These are phyloP conservation scores for Colletotrichum siamense DNA, from an alignment of 2,329 filamentous ascomycete genomes.

Conservation along the genomic window DNA sequence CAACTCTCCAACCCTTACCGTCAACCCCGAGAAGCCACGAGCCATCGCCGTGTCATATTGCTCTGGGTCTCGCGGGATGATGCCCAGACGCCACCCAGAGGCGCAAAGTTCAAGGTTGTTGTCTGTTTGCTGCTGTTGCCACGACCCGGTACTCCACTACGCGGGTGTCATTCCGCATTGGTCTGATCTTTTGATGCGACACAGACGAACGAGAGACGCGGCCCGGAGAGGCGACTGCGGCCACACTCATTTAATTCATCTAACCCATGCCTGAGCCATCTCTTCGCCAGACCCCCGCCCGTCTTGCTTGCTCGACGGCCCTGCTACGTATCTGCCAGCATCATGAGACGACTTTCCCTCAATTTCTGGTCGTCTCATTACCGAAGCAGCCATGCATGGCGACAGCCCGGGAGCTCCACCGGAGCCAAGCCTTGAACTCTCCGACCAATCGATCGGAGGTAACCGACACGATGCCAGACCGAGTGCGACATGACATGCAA, in stretches of 20 bases:
- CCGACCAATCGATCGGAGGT: slow-evolving; percentile 7
- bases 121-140: neutral
- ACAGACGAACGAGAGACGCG: slow-evolving; percentile 2
- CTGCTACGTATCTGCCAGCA: neutral
- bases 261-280: neutral
- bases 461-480: neutral
- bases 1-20: neutral
- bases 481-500: neutral
- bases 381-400: slow-evolving; percentile 9
- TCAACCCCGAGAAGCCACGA: neutral
- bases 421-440: slow-evolving; percentile 1
- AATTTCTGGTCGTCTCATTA: slow-evolving; percentile 13
- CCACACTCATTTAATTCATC: neutral
- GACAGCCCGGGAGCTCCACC: neutral
- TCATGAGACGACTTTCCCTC: slow-evolving; percentile 2
- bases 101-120: neutral
- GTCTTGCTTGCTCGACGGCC: neutral
- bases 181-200: slow-evolving; percentile 16
- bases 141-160: neutral
- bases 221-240: slow-evolving; percentile 2
- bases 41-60: neutral
- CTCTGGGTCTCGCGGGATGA: neutral
- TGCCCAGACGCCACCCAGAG: neutral
- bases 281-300: neutral
- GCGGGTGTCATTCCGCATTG: slow-evolving; percentile 19